A percentile compares a stretch with the other conserved stretches of the same genome.
Evolutionary conservation across 179 eudicot species (phyloP).

Genomic region (Silene coronaria): DNA sequence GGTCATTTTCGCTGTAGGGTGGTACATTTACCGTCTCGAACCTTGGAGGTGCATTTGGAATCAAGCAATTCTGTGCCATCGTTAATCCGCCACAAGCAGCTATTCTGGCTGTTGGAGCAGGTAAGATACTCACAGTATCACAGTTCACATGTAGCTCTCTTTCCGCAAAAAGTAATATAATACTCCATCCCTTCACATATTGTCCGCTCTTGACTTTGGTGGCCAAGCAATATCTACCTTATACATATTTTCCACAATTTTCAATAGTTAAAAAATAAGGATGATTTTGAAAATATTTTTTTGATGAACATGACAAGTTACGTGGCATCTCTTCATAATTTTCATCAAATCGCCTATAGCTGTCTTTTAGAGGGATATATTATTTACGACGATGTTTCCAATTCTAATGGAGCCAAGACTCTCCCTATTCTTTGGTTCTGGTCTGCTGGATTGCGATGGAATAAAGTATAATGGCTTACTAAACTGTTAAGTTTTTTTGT

Average conservation of each 20-base stretch:
- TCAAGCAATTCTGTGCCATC: conserved; percentile 95
- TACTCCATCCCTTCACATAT: not conserved
- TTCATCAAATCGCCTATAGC: not conserved
- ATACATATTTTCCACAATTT: not conserved
- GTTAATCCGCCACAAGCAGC: conserved; percentile 96
- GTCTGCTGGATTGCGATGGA: no score
- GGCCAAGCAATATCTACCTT: not conserved
- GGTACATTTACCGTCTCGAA: conserved; percentile 95
- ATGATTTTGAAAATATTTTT: not conserved
- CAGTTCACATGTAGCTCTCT: not conserved
- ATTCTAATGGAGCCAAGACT: not conserved
- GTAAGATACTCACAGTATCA: conserved; percentile 34
- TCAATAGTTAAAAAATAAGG: not conserved
- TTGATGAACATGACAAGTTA: not conserved
- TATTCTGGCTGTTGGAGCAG: conserved; percentile 89
- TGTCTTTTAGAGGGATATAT: not conserved
- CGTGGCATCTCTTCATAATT: not conserved
- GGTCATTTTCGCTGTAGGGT: conserved; percentile 44
- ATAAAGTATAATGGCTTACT: no score
- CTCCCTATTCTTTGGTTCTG: not conserved
- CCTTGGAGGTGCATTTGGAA: conserved; percentile 94
- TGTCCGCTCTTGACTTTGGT: not conserved
- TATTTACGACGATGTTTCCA: not conserved
- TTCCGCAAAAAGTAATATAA: not conserved
- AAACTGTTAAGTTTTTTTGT: not conserved